phyloP scores from a whole-genome alignment of 371 early-diverging fungal genomes.

The Apophysomyces sp. region DNA sequence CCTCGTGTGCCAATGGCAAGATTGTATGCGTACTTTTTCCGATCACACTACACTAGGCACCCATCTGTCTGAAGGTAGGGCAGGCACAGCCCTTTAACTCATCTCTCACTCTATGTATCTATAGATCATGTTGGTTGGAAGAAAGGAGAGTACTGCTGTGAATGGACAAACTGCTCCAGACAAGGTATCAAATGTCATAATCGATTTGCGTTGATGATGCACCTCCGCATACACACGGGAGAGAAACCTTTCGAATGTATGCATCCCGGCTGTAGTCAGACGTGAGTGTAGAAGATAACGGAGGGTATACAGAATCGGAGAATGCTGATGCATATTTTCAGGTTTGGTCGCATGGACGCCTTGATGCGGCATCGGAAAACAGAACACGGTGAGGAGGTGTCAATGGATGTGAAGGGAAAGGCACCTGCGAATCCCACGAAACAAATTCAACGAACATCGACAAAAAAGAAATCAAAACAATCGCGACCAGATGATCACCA shows the following conservation, averaged over 20 bases:
- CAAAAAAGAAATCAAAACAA: slow-evolving; percentile 1
- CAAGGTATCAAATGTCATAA: slow-evolving; percentile 61
- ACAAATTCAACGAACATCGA: not conserved
- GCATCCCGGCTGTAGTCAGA: slow-evolving; percentile 36
- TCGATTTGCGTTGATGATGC: slow-evolving; percentile 66
- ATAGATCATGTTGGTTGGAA: slow-evolving; percentile 69
- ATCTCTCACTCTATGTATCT: not conserved
- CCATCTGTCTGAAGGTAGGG: slow-evolving; percentile 54
- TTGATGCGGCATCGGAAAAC: slow-evolving; percentile 29
- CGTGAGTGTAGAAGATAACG: slow-evolving; percentile 24
- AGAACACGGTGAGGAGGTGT: slow-evolving; percentile 23
- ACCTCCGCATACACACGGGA: slow-evolving; percentile 69
- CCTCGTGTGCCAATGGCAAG: slow-evolving; percentile 52
- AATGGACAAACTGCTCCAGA: slow-evolving; percentile 62
- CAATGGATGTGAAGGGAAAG: not conserved
- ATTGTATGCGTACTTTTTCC: slow-evolving; percentile 42
- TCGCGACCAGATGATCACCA: not conserved
- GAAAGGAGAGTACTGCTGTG: slow-evolving; percentile 59
- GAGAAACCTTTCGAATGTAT: slow-evolving; percentile 68
- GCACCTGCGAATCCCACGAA: not conserved
- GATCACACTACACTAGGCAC: slow-evolving; percentile 44
- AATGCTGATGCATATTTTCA: slow-evolving; percentile 5
- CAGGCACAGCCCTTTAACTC: not conserved
- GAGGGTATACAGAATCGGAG: not conserved
- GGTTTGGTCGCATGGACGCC: slow-evolving; percentile 50